Conservation (phyloP, 225 moss, liverwort and hornwort genomes). For the Neckera pumila region DNA sequence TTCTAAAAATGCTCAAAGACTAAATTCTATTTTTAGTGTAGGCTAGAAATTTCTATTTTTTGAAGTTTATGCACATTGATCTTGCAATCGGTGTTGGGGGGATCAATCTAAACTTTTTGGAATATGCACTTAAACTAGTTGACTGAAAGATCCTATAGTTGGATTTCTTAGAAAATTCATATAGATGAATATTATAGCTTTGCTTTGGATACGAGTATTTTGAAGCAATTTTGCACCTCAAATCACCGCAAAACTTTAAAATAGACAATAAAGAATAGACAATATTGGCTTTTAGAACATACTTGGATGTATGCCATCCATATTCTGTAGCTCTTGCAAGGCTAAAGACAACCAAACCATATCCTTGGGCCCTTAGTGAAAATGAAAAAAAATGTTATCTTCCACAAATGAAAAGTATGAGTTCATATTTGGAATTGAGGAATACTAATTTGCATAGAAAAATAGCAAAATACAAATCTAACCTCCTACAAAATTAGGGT, state of each 20-base stretch:
- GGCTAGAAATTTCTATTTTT: too few relatives aligned
- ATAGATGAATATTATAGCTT: background rate
- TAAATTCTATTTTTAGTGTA: too few relatives aligned
- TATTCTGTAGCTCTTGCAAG: too few relatives aligned
- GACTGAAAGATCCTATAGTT: background rate
- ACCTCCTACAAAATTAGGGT: background rate
- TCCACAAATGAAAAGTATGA: too few relatives aligned
- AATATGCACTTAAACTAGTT: background rate
- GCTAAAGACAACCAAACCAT: too few relatives aligned
- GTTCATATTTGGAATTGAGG: background rate
- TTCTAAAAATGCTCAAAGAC: too few relatives aligned
- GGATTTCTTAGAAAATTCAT: background rate
- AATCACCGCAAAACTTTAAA: too few relatives aligned
- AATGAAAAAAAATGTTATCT: too few relatives aligned
- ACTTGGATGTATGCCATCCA: too few relatives aligned
- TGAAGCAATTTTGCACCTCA: background rate
- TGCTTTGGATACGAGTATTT: background rate
- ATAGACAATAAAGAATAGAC: too few relatives aligned
- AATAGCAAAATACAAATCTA: background rate
- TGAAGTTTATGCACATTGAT: background rate
- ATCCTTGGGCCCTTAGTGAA: too few relatives aligned
- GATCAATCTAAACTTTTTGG: background rate
- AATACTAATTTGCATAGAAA: fast-evolving
- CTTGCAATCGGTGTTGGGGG: background rate
- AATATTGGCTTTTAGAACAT: too few relatives aligned